A percentile compares a stretch with the other conserved stretches of the same genome.
phyloP scores from a whole-genome alignment of 2,329 filamentous ascomycete genomes.

The Fusarium sp. region DNA sequence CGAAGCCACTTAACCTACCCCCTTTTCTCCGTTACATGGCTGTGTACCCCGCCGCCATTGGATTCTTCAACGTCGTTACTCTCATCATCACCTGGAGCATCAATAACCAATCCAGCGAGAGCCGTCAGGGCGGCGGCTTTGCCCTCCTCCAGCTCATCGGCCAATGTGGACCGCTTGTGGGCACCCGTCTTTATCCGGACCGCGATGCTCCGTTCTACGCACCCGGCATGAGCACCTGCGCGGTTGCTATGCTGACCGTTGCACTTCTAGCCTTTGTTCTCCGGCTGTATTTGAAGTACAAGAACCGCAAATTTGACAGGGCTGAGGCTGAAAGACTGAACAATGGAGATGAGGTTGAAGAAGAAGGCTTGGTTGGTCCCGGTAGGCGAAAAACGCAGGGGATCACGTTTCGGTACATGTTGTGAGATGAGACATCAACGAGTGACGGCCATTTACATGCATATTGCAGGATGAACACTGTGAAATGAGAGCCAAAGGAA shows the following conservation, averaged over 20 bases:
- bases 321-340: constrained; percentile 48
- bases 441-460: background rate
- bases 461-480: background rate
- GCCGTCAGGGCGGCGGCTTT: constrained; percentile 81
- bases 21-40: constrained; percentile 76
- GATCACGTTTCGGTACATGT: constrained; percentile 63
- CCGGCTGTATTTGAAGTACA: constrained; percentile 66
- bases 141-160: constrained; percentile 87
- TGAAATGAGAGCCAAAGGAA: constrained; percentile 1
- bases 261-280: constrained; percentile 69
- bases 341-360: constrained; percentile 52
- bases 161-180: constrained; percentile 83
- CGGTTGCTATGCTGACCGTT: constrained; percentile 74
- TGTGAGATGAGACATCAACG: constrained; percentile 50
- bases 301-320: constrained; percentile 65
- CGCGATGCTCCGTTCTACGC: constrained; percentile 74
- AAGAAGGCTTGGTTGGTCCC: constrained; percentile 58
- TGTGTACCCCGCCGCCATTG: constrained; percentile 83
- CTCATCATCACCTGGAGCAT: constrained; percentile 90
- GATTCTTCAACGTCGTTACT: constrained; percentile 89
- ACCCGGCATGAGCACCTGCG: constrained; percentile 74
- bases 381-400: constrained; percentile 40
- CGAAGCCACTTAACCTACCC: constrained; percentile 62
- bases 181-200: constrained; percentile 76
- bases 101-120: constrained; percentile 83